phyloP scores from a whole-genome alignment of 148 eudicot species.

The Arbutus unedo region DNA sequence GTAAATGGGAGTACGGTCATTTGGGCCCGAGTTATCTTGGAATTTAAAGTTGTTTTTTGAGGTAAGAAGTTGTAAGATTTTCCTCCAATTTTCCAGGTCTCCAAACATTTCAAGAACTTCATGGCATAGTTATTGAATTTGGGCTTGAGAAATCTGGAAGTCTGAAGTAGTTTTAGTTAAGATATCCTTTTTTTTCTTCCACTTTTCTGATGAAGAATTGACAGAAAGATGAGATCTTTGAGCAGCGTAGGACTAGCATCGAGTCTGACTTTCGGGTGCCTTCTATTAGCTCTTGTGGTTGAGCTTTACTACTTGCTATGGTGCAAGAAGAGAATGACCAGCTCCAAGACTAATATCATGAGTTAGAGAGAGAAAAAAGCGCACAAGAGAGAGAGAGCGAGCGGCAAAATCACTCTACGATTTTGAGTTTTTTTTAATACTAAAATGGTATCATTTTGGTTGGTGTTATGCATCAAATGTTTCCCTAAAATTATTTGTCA shows the following conservation, averaged over 20 bases:
- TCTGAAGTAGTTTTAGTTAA: not conserved
- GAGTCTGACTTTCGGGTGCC: slow-evolving; percentile 63
- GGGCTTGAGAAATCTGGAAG: not conserved
- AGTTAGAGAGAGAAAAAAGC: too few relatives aligned
- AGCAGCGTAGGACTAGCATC: slow-evolving; percentile 58
- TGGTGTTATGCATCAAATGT: too few relatives aligned
- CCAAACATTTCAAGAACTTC: slow-evolving; percentile 2
- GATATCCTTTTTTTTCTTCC: not conserved
- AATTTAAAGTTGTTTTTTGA: not conserved
- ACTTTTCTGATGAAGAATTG: slow-evolving; percentile 3
- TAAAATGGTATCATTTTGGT: too few relatives aligned
- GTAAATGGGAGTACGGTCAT: not conserved
- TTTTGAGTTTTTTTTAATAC: too few relatives aligned
- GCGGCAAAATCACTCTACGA: too few relatives aligned
- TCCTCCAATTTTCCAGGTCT: not conserved
- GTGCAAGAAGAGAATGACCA: slow-evolving; percentile 63
- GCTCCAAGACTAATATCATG: not conserved
- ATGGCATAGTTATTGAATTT: not conserved
- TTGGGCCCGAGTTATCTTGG: not conserved
- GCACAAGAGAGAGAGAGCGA: too few relatives aligned
- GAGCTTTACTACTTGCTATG: slow-evolving; percentile 78
- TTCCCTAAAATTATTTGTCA: too few relatives aligned
- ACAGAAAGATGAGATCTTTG: slow-evolving; percentile 55
- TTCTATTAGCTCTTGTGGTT: slow-evolving; percentile 64
- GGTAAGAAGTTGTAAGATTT: not conserved